Base-by-base conservation (phyloP, 495 filamentous ascomycete genomes). In the Daldinia caldariorum region DNA sequence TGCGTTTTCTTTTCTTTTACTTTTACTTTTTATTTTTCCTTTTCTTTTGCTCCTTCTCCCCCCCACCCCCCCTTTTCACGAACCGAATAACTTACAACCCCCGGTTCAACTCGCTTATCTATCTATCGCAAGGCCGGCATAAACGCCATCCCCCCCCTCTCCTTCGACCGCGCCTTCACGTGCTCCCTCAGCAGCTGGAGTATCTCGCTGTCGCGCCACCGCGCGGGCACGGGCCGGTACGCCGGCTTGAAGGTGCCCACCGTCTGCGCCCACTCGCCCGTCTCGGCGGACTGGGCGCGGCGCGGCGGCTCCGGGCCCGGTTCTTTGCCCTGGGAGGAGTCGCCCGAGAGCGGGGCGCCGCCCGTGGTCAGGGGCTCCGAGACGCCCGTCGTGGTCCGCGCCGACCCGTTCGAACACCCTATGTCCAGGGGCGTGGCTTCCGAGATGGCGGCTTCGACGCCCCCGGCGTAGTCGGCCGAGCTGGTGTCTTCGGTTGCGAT, bases 191-290 rank as follows among this genome's bases (percentile, higher is more conserved):
- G 70, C 84, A 95, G 80, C 34, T 70, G 71, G 77, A 99, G 75
- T 43, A 97, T 88, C 82, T 94, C 89, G 60, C 91, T 94, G 16
- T 88, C 88, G 70, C 83, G 86, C 95, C 95, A 99, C 66, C 95
- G 85, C 55, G 78, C 73, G 31, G 95, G 95, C 59, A 97, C 94
- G 13, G 94, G 94, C 16, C 95, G 82, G 77, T 98, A 97, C 22
- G 94, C 93, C 14, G 95, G 94, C 85, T 92, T 94, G 78, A 95
- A 97, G 2, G 93, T 92, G 10, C 95, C 95, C 12, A 97, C 85
- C 0, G 95, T 99, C 86, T 98, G 95, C 67, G 91, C 92, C 95
- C 95, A 99, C 83, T 98, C 95, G 56, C 94, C 95, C 20, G 79
- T 43, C 61, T 62, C 58, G 1, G 20, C 26, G n/a, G n/a, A n/a